Evolutionary conservation across 768 basidiomycete genomes (phyloP), one percentile per base, ranked within the genome.

Genomic region (Collybiopsis luxurians): DNA sequence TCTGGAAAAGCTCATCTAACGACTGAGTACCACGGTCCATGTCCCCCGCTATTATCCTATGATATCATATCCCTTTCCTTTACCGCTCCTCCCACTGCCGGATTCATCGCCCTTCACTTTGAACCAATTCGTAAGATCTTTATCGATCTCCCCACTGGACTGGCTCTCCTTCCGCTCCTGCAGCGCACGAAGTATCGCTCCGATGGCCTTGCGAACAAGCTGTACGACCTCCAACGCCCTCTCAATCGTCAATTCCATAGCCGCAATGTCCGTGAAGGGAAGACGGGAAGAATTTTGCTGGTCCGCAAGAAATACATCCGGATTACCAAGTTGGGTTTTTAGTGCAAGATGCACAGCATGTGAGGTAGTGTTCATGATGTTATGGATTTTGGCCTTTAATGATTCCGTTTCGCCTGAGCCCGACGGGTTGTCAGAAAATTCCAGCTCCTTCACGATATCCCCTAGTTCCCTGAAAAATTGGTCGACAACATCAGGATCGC

Each of bases 31-130:
- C n/a, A n/a, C n/a, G n/a, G n/a, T 38, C 17, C 36, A 7, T 38
- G 7, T 17, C 36, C 17, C 40, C 40, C 40, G 19, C 5, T 34
- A 5, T 39, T 51, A 51, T 51, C 50, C 50, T 51, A 51, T 51
- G 6, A 51, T 51, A 39, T 51, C 50, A 27, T 51, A 51, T 39
- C 50, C 50, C 50, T 49, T 51, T 13, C 36, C 50, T 51, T 51
- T 51, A 15, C 50, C 26, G 5, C 50, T 34, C n/a, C 36, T 39
- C 23, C 34, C 24, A 39, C 23, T 39, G 34, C 50, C 31, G 38
- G 40, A 17, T 5, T 21, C 40, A 17, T 51, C 50, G n/a, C 50
- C 50, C 24, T 51, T 51, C 7, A 39, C 50, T 36, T 51, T 51
- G 36, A 51, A 51, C 50, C 50, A 38, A 17, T 21, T 34, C 6